Evolutionary conservation across 257 asterid genomes (phyloP), one percentile per base, ranked within the genome.

Genomic region (Ehretia macrophylla): DNA sequence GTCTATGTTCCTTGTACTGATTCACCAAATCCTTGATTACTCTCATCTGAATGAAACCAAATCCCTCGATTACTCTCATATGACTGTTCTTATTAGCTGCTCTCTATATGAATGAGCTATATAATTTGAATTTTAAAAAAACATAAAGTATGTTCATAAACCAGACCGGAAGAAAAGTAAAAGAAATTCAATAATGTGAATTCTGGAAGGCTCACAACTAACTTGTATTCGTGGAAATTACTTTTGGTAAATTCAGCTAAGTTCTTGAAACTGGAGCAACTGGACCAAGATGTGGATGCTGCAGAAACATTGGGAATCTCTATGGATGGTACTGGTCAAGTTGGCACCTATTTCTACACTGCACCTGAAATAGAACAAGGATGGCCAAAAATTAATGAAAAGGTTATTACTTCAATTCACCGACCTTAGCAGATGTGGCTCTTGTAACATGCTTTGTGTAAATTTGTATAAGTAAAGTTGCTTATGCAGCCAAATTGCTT

Each of bases 361-460:
- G 97, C 99, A 63, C 96, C 97, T 22, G 99, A 88, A 74, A 86
- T 88, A 77, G 97, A 88, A 79, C 95, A 88, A 74, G 88, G 89
- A 64, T 88, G 96, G 99, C 97, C 99, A 71, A 92, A 86, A 87
- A 92, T 92, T 32, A 78, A 88, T 70, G 99, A 92, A 81, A 88
- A 88, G 99, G 97, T 88, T 39, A 56, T 22, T 52, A 5, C 32
- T 52, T 3, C 20, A 0, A 4, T 11, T n/a, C 16, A 21, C 11
- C n/a, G 1, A 18, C 35, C 35, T 27, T 49, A 1, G 21, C 23
- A n/a, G 3, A 8, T 49, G 27, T 17, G 54, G 13, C n/a, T 49
- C 20, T 11, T 8, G 54, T 16, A 47, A 49, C 47, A 9, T 49
- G 22, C 17, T 32, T 56, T 71, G 40, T 65, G 23, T 12, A 56